phyloP scores from a whole-genome alignment of 2,329 filamentous ascomycete genomes.

The Fusarium albosuccineum region DNA sequence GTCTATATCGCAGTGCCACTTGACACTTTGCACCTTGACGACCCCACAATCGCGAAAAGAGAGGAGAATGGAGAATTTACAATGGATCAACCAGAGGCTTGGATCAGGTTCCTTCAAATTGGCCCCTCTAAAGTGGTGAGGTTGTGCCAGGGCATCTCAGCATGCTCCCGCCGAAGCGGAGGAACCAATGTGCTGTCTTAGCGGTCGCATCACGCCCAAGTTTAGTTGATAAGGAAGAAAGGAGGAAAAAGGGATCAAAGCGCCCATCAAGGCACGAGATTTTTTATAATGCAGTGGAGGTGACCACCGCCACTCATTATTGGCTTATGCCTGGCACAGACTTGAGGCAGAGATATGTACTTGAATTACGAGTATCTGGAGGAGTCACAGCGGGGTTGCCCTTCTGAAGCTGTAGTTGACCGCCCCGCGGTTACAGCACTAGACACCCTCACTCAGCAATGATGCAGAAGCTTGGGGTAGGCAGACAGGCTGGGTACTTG shows the following conservation, averaged over 20 bases:
- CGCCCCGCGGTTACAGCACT: background rate
- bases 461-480: conserved; percentile 8
- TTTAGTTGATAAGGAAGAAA: conserved; percentile 77
- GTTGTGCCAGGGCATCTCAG: conserved; percentile 73
- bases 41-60: conserved; percentile 10
- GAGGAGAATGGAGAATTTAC: background rate
- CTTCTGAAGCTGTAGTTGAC: conserved; percentile 7
- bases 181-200: conserved; percentile 67
- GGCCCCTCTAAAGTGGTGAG: conserved; percentile 73
- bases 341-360: background rate
- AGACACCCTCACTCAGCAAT: background rate
- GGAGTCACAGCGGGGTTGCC: too few species aligned
- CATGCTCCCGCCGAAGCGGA: conserved; percentile 68
- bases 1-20: too few species aligned
- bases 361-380: background rate
- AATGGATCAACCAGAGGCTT: conserved; percentile 56
- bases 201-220: conserved; percentile 81
- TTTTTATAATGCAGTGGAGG: conserved; percentile 12
- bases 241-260: conserved; percentile 34
- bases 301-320: conserved; percentile 10
- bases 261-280: background rate
- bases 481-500: conserved; percentile 3
- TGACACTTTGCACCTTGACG: background rate
- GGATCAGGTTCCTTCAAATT: conserved; percentile 76
- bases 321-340: too few species aligned